phyloP scores from a whole-genome alignment of 768 basidiomycete genomes.

The Sutorius australiensis region DNA sequence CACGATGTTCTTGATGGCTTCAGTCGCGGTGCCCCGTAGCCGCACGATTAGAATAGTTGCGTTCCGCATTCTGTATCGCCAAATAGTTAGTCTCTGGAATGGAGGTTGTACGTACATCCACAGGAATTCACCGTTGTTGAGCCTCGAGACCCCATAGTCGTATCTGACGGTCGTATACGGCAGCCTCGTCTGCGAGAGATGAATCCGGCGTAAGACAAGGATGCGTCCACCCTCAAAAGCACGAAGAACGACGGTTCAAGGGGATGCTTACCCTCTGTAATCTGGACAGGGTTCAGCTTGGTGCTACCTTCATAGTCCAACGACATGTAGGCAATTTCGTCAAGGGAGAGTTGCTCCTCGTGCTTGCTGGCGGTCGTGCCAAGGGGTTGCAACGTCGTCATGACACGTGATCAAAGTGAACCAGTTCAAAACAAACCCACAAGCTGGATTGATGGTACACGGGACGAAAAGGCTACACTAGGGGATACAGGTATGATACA shows the following conservation, averaged over 20 bases:
- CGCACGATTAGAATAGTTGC: slow-evolving; percentile 83
- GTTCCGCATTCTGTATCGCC: slow-evolving; percentile 74
- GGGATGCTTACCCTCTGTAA: slow-evolving; percentile 60
- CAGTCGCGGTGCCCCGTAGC: slow-evolving; percentile 82
- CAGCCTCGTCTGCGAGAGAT: slow-evolving; percentile 52
- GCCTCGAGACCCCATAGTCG: slow-evolving; percentile 98
- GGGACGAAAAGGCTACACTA: neutral
- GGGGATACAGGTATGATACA: slow-evolving; percentile 4
- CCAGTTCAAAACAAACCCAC: neutral
- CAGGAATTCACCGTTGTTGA: slow-evolving; percentile 71
- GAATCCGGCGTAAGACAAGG: neutral
- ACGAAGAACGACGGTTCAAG: neutral
- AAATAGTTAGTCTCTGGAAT: slow-evolving; percentile 8
- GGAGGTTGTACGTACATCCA: neutral
- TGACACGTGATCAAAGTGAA: slow-evolving; percentile 16
- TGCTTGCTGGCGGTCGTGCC: neutral
- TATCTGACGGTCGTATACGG: slow-evolving; percentile 95
- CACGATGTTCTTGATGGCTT: slow-evolving; percentile 96
- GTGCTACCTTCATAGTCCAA: slow-evolving; percentile 27
- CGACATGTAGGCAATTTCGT: slow-evolving; percentile 13
- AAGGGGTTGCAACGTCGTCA: too few species aligned
- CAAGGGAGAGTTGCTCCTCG: neutral
- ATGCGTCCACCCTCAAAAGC: slow-evolving; percentile 1
- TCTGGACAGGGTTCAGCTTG: slow-evolving; percentile 40
- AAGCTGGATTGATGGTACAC: neutral